These are phyloP conservation scores for Teunomyces funiuensis DNA, from an alignment of 805 yeast species.

Conservation along the genomic window DNA sequence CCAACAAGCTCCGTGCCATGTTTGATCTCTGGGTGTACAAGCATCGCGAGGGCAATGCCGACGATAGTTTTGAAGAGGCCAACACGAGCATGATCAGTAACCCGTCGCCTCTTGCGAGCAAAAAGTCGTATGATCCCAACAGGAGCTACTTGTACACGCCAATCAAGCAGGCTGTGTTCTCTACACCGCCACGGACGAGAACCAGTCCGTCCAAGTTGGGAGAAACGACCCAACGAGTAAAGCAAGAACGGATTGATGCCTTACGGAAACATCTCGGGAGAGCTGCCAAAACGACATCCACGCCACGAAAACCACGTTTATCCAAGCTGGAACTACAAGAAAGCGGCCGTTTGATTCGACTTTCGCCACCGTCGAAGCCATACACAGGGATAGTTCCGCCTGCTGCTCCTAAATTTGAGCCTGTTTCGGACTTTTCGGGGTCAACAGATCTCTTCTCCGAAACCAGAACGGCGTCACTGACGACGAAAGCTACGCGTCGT, in stretches of 20 bases:
- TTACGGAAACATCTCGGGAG: conserved; percentile 32
- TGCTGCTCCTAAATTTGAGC: conserved; percentile 21
- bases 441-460: conserved; percentile 4
- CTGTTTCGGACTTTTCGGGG: conserved; percentile 1
- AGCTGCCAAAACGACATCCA: conserved; percentile 19
- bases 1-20: conserved; percentile 24
- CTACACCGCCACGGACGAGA: conserved; percentile 25
- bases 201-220: conserved; percentile 38
- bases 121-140: conserved; percentile 3
- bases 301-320: conserved; percentile 10
- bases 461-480: conserved; percentile 22
- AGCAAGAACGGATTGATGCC: conserved; percentile 34
- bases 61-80: conserved; percentile 13
- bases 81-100: conserved; percentile 24
- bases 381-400: conserved; percentile 17
- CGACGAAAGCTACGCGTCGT: conserved; percentile 33
- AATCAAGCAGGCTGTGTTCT: conserved; percentile 22
- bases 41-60: conserved; percentile 11
- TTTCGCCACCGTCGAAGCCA: conserved; percentile 7
- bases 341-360: neutral
- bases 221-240: conserved; percentile 38
- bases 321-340: neutral
- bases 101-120: conserved; percentile 34
- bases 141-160: conserved; percentile 36
- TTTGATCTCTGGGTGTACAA: conserved; percentile 41